Conservation (phyloP, 352 stramenopile genomes). For the Phytopythium chamaehyphon region DNA sequence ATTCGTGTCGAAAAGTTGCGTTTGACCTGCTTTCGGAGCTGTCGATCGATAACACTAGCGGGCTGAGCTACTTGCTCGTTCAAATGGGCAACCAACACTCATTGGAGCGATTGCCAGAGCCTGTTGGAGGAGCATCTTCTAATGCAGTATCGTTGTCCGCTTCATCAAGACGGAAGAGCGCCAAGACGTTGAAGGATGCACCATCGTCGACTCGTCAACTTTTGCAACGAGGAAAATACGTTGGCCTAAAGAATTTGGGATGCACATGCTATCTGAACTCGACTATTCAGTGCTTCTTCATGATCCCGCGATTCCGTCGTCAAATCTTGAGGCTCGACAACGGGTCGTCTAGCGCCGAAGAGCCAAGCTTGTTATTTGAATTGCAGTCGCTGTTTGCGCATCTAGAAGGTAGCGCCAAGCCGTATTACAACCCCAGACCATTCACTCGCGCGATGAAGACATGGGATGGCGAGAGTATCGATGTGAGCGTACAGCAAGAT, state of each 20-base stretch:
- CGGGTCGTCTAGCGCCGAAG: constrained; percentile 7
- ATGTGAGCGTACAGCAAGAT: constrained; percentile 91
- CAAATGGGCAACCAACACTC: constrained; percentile 76
- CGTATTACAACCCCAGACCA: constrained; percentile 77
- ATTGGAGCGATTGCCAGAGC: constrained; percentile 43
- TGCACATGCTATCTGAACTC: constrained; percentile 97
- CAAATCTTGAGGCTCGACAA: constrained; percentile 68
- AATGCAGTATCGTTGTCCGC: constrained; percentile 16
- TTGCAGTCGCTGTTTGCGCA: constrained; percentile 90
- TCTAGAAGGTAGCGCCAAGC: constrained; percentile 79
- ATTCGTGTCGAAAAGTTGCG: constrained; percentile 62
- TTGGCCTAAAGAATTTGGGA: constrained; percentile 93
- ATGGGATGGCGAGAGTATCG: constrained; percentile 84
- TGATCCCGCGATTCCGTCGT: constrained; percentile 89
- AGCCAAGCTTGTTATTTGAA: constrained; percentile 67
- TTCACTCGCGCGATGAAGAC: constrained; percentile 85
- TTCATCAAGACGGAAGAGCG: constrained; percentile 44
- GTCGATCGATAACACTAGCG: constrained; percentile 53
- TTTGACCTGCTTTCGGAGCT: constrained; percentile 78
- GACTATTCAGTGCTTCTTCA: constrained; percentile 94
- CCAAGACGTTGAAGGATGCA: constrained; percentile 34
- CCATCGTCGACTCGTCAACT: constrained; percentile 12
- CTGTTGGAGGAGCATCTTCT: constrained; percentile 5
- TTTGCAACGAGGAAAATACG: constrained; percentile 72
- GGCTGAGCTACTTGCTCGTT: constrained; percentile 60